Base-by-base conservation (phyloP, 768 basidiomycete genomes). In the Leccinum subtestaceum region DNA sequence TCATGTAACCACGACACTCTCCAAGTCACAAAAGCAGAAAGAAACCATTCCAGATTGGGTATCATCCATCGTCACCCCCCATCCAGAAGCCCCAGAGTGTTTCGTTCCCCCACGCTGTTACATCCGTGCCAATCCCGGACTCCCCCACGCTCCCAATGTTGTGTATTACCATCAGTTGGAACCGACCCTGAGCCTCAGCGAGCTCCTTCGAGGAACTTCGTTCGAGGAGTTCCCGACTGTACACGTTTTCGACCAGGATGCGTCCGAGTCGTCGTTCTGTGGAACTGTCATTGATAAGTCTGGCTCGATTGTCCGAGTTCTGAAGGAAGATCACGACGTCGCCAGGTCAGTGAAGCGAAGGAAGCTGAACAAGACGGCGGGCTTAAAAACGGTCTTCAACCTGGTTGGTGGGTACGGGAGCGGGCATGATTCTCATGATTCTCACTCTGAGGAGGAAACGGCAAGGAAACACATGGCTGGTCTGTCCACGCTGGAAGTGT, bases 221-320 rank as follows among this genome's bases (percentile, higher is more conserved):
- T 93, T 94, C 71, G 80, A 89, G 32, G 94, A 96, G 71, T 96
- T 84, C 67, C 94, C 94, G 7, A 86, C 86, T 1, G 84, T 96
- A 48, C 88, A 93, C 56, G 72, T 95, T 6, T 87, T 86, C 78
- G 83, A 87, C 50, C 81, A 74, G 23, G 76, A 70, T 19, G 74
- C 85, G 31, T 11, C 31, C 11, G 31, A 32, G 31, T 71, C 71
- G 4, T 73, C 65, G 13, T 94, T 92, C 71, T 73, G 71, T 8
- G 87, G 84, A 7, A 76, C 76, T 9, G 65, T 91, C n/a, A 76
- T 89, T 15, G 81, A 88, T 58, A 77, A 78, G 46, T 70, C 78
- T 50, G 86, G 86, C 2, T 76, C 77, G 29, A 53, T 70, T 27
- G 36, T 67, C 27, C 61, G 23, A 15, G 10, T 50, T n/a, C 56